Evolutionary conservation across 2,329 filamentous ascomycete genomes (phyloP), one percentile per base, ranked within the genome.

Genomic region (Diaporthe capsici): DNA sequence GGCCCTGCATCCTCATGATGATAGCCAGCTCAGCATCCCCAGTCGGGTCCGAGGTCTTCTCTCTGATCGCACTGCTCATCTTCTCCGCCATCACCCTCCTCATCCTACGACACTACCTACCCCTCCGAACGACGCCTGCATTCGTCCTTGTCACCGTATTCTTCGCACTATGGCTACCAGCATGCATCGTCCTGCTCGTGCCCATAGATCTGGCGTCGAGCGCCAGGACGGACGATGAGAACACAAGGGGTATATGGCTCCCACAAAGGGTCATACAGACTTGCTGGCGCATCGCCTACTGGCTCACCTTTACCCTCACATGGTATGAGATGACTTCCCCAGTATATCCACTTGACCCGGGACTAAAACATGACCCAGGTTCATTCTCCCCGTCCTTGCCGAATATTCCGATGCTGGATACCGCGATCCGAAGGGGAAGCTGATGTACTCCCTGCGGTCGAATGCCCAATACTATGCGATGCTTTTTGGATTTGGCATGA

Each of bases 351-450:
- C 67, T 49, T 10, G 55, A 39, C 3, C 13, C 15, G 25, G 9
- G 1, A 20, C 77, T 82, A n/a, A 82, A 63, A 60, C 25, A 9
- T 20, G n/a, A n/a, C 37, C 17, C 80, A 96, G 94, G 94, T 91
- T 95, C 77, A 95, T 99, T 77, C 92, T 99, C 49, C 97, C 97
- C 20, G 91, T 98, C 70, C 91, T 99, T 74, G 97, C 94, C 83
- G 96, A 98, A 84, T 99, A 98, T 84, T 93, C 94, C 84, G 97
- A 98, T 84, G 94, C 96, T 39, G 97, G 97, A 72, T 97, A 98
- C 83, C 93, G 95, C 80, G 95, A 98, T 77, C 93, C 95, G 5
- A 94, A 93, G 83, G 93, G 92, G 79, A 93, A 95, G 78, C 85
- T 98, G 57, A 84, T 95, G 75, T 97, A 98, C 86, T 97, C 96